Base-by-base conservation (phyloP, 176 grass and related monocot genomes). In the Guadua angustifolia region DNA sequence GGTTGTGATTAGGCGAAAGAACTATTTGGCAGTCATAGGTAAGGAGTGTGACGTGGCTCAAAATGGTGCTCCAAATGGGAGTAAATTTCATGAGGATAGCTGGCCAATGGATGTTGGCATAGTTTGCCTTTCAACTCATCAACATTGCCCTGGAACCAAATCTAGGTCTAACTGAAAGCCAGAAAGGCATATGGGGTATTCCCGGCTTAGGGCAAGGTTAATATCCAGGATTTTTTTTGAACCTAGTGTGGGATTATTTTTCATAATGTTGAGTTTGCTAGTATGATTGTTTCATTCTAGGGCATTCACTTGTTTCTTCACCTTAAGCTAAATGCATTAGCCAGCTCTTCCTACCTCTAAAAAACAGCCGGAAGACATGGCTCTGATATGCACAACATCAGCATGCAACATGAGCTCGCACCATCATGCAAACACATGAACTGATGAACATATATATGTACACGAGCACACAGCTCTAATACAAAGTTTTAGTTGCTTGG, bases 291-390 rank as follows among this genome's bases (percentile, higher is more conserved):
- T 83, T 47, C 3, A 25, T 42, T 35, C 42, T 60, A 82, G 33
- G 47, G 72, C 58, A 69, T 44, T 59, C 44, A 63, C 5, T 25
- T 53, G 53, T 43, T 86, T 43, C 35, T 39, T 22, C 44, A 63
- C 3, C 44, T 26, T 9, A 47, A 49, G 53, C 11, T 61, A 73
- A 79, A 71, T 71, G 75, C 5, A 73, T 33, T 56, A 65, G 16
- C 11, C 46, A 86, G 35, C 11, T 79, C 25, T 36, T 70, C 29
- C 83, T 63, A 77, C 63, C 52, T 78, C 39, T 78, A 9, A 56
- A n/a, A 66, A 75, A 73, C 5, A 43, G 56, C 36, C 9, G 17
- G 39, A 50, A 70, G 15, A 9, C 44, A 86, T 72, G 44, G 58
- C 21, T 79, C 66, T 43, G 58, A 36, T 40, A 56, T 73, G 44